Evolutionary conservation across 208 protist species (phyloP), one percentile per base, ranked within the genome.

Genomic region (Crithidia expoeki): DNA sequence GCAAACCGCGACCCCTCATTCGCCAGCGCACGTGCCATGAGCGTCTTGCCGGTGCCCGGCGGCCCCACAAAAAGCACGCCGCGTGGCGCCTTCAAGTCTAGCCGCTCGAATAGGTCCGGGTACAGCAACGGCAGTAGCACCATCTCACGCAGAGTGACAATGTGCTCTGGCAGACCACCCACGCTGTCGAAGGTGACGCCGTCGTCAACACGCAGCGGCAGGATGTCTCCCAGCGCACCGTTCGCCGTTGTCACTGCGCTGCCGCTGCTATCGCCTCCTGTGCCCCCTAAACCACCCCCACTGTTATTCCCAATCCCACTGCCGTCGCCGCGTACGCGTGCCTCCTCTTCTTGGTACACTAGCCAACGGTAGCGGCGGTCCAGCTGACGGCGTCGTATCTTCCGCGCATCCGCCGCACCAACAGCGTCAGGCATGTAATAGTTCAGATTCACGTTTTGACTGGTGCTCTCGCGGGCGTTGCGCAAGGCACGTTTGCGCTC

Each of bases 21-120:
- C 16, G 99, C 99, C n/a, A 99, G 93, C 7, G 99, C 99, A 52
- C 99, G 81, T 0, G 99, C 99, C 69, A 98, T 92, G 12, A 99
- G 86, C 3, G 99, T 99, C 84, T 99, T 99, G 27, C 99, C 99
- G 0, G 98, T 99, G 23, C 99, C 99, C 14, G 99, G 99, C 16
- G 98, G 98, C 0, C 99, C 99, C 64, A 99, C 99, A 44, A 99
- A 95, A 19, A 99, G 89, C 23, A 99, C 97, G 17, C 98, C 98
- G 96, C 81, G 98, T 91, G 80, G 99, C 88, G 80, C 86, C 44
- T 36, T 78, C 30, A 95, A 65, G 46, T 85, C 81, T 42, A 91
- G 73, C 42, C 66, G 50, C 50, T 72, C 57, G 30, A 94, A 73
- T 34, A 97, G 27, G 17, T 89, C 75, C 9, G 89, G 86, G 66